Conservation (phyloP, 2,329 filamentous ascomycete species). For the Phyllosticta citribraziliensis region DNA sequence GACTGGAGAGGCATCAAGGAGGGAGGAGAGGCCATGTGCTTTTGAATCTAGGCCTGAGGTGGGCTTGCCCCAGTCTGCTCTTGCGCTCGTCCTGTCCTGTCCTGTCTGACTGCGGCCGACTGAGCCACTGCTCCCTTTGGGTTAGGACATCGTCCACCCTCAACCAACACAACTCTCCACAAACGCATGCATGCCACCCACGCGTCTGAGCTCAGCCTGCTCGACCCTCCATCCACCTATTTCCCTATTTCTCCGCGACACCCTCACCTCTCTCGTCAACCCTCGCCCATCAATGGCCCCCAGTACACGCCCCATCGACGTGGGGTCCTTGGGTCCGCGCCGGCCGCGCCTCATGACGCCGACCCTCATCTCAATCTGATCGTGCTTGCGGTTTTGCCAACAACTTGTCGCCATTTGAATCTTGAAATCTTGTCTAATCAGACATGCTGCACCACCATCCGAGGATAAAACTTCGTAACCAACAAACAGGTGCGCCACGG, state of each 20-base stretch:
- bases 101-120: slow-evolving; percentile 1
- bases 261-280: background rate
- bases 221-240: no score
- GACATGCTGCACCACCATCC: background rate
- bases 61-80: background rate
- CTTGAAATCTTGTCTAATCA: background rate
- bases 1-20: background rate
- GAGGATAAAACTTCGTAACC: background rate
- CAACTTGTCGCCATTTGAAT: background rate
- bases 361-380: background rate
- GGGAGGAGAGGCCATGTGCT: slow-evolving; percentile 1
- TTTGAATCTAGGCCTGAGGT: slow-evolving; percentile 4
- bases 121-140: slow-evolving; percentile 3
- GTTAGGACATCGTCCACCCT: background rate
- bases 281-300: background rate
- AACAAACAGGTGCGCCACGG: background rate
- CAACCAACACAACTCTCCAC: background rate
- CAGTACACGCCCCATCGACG: background rate
- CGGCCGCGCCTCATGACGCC: background rate
- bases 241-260: background rate
- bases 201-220: background rate
- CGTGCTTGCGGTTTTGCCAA: background rate
- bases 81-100: background rate
- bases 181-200: background rate
- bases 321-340: background rate